Conservation (phyloP, 1,139 yeast genomes). For the Spencermartinsiella ligniputridi region DNA sequence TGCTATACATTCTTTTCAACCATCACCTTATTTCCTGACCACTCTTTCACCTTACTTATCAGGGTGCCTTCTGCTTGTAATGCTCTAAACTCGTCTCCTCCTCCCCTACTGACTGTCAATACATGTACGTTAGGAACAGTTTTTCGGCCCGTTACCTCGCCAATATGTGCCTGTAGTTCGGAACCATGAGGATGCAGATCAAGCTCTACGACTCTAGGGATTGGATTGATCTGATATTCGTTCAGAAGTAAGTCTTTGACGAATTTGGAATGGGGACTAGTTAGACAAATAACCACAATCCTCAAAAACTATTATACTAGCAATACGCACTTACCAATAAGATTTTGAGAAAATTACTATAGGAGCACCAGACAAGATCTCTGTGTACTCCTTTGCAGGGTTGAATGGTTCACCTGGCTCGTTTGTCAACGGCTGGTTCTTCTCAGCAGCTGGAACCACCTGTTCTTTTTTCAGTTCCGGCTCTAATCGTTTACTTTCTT, state of each 20-base stretch:
- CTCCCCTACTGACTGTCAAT: slow-evolving; percentile 85
- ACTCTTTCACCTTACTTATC: slow-evolving; percentile 44
- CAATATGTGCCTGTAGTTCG: slow-evolving; percentile 74
- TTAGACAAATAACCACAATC: not conserved
- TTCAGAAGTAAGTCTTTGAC: slow-evolving; percentile 62
- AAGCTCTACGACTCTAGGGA: slow-evolving; percentile 70
- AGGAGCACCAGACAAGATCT: slow-evolving; percentile 60
- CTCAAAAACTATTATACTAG: not conserved
- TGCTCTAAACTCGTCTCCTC: slow-evolving; percentile 71
- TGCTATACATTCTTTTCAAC: slow-evolving; percentile 27
- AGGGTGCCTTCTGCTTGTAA: slow-evolving; percentile 57
- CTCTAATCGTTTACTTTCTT: slow-evolving; percentile 24
- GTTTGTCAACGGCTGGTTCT: slow-evolving; percentile 26
- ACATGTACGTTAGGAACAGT: slow-evolving; percentile 93
- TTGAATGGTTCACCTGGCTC: slow-evolving; percentile 42
- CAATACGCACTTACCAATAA: slow-evolving; percentile 32
- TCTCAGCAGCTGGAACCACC: slow-evolving; percentile 5
- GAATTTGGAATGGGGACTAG: slow-evolving; percentile 60
- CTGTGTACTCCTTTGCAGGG: slow-evolving; percentile 56
- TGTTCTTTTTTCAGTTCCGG: slow-evolving; percentile 18
- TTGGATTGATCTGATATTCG: slow-evolving; percentile 68
- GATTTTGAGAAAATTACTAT: slow-evolving; percentile 43
- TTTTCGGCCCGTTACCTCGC: slow-evolving; percentile 74
- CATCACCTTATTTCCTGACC: slow-evolving; percentile 60
- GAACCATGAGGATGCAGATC: slow-evolving; percentile 70